These are phyloP conservation scores for Neonectria coccinea DNA, from an alignment of 2,329 filamentous ascomycete genomes.

Conservation along the genomic window DNA sequence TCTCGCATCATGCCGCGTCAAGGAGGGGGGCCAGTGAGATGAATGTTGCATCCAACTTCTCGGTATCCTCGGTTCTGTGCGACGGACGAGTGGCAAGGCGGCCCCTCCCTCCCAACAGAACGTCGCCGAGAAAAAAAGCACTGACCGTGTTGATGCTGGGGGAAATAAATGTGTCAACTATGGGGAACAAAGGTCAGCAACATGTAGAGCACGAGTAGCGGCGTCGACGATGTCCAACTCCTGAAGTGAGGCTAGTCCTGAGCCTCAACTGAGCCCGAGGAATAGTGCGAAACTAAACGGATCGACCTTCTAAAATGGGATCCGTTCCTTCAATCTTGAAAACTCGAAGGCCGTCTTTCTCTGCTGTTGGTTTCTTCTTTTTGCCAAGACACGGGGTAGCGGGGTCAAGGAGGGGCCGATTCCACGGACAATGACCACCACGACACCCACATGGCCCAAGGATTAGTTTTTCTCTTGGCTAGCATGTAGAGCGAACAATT, in stretches of 20 bases:
- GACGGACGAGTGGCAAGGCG: slow-evolving; percentile 22
- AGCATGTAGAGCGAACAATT: slow-evolving; percentile 5
- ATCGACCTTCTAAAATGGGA: slow-evolving; percentile 5
- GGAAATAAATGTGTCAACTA: neutral
- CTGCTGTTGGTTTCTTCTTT: neutral
- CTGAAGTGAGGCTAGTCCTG: neutral
- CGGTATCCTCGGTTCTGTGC: slow-evolving; percentile 19
- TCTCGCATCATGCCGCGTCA: slow-evolving; percentile 10
- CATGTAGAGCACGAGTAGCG: neutral
- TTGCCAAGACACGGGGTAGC: slow-evolving; percentile 12
- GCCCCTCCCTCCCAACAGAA: slow-evolving; percentile 1
- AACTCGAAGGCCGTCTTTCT: neutral
- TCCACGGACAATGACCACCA: neutral
- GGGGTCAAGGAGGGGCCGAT: slow-evolving; percentile 14
- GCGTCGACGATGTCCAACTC: neutral
- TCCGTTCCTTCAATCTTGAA: neutral
- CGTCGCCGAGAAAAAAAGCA: slow-evolving; percentile 2
- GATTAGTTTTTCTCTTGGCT: slow-evolving; percentile 8
- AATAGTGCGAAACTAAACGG: slow-evolving; percentile 1
- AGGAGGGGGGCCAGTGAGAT: neutral
- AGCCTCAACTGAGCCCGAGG: neutral
- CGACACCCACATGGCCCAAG: neutral
- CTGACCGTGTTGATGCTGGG: slow-evolving; percentile 12
- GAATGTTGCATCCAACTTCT: neutral
- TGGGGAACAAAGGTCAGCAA: too few species aligned